Conservation (phyloP, 257 asterid genomes). For the Eucommia ulmoides region DNA sequence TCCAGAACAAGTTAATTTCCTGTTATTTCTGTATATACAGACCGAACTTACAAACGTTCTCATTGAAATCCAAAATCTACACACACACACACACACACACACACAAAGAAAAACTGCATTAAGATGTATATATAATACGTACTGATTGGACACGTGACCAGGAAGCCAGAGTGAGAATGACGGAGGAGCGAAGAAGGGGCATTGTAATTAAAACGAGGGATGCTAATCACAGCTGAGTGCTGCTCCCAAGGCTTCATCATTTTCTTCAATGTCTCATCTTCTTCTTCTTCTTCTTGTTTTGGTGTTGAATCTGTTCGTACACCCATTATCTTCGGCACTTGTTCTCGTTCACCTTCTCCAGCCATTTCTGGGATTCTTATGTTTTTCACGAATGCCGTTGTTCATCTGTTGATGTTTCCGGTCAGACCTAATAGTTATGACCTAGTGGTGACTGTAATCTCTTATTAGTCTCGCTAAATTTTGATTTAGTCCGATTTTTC, state of each 20-base stretch:
- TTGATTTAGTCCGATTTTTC: too few species aligned
- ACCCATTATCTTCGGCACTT: neutral
- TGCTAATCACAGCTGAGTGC: conserved; percentile 36
- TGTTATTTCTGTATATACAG: too few species aligned
- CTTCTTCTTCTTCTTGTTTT: neutral
- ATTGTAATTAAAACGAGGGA: conserved; percentile 35
- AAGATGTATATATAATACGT: conserved; percentile 4
- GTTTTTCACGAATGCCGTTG: too few species aligned
- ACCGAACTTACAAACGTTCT: too few species aligned
- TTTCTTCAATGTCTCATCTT: conserved; percentile 9
- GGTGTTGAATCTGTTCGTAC: neutral
- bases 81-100: too few species aligned
- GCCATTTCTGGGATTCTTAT: neutral
- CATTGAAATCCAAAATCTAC: too few species aligned
- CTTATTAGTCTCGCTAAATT: too few species aligned
- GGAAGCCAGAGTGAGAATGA: conserved; percentile 34
- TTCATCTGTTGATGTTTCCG: too few species aligned
- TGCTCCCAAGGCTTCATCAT: conserved; percentile 50
- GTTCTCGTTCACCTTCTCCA: neutral
- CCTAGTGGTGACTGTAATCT: too few species aligned
- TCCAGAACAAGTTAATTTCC: too few species aligned
- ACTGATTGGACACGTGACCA: conserved; percentile 40
- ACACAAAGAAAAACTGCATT: neutral
- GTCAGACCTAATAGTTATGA: too few species aligned
- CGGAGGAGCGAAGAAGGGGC: conserved; percentile 28